A percentile compares a stretch with the other conserved stretches of the same genome.
Conservation (phyloP, 148 eudicot genomes). For the Oxyria digyna region DNA sequence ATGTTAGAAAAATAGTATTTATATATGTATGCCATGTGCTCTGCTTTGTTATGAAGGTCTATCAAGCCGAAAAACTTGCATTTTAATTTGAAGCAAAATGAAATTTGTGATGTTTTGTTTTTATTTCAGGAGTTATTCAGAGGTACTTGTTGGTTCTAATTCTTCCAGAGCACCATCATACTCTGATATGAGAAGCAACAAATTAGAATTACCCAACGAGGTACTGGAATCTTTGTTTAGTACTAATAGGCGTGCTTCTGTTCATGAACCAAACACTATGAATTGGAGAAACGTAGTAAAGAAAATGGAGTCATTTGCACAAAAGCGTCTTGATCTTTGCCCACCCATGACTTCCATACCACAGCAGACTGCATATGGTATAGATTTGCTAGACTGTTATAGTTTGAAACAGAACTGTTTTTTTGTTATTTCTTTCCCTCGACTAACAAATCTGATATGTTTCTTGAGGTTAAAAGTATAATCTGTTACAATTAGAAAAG, state of each 20-base stretch:
- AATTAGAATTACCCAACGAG: conserved; percentile 50
- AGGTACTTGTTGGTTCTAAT: conserved; percentile 40
- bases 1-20: too few species aligned
- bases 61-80: neutral
- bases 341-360: conserved; percentile 29
- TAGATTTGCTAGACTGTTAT: conserved; percentile 2
- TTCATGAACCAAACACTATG: conserved; percentile 63
- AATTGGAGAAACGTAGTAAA: conserved; percentile 82
- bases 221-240: conserved; percentile 75
- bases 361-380: conserved; percentile 39
- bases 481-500: too few species aligned
- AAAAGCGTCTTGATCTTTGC: conserved; percentile 28
- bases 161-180: conserved; percentile 20
- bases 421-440: neutral
- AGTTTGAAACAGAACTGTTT: neutral
- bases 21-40: neutral
- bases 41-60: neutral
- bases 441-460: neutral
- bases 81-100: neutral
- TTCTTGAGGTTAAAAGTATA: neutral
- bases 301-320: conserved; percentile 74
- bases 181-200: conserved; percentile 16
- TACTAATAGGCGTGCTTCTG: conserved; percentile 47
- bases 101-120: neutral
- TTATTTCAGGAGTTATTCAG: conserved; percentile 39